A percentile compares a stretch with the other conserved stretches of the same genome.
These are phyloP conservation scores for Inga laurina DNA, from an alignment of 306 rosid genomes.

Conservation along the genomic window DNA sequence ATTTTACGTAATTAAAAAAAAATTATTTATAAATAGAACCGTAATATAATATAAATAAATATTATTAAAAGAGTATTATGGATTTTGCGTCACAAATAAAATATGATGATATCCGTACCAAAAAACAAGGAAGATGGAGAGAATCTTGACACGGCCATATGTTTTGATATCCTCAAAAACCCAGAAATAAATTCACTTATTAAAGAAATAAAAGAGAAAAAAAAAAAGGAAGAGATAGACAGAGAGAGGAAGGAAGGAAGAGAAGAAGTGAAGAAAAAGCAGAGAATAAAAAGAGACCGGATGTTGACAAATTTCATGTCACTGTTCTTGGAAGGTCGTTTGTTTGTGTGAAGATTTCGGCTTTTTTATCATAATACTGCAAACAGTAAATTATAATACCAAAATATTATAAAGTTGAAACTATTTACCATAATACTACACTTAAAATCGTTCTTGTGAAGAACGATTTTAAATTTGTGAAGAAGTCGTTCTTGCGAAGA, in stretches of 20 bases:
- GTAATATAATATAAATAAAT: neutral
- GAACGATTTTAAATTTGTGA: too few relatives aligned
- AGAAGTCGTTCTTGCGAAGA: too few relatives aligned
- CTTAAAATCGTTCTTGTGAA: too few relatives aligned
- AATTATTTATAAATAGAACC: too few relatives aligned
- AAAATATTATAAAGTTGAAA: too few relatives aligned
- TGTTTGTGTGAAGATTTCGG: slow-evolving; percentile 93
- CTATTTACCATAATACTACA: too few relatives aligned
- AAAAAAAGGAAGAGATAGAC: neutral
- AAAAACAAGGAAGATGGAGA: slow-evolving; percentile 72
- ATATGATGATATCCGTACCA: slow-evolving; percentile 42
- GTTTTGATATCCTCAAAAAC: slow-evolving; percentile 53
- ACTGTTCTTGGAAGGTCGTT: slow-evolving; percentile 99
- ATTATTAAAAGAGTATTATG: neutral
- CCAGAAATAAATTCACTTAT: slow-evolving; percentile 35
- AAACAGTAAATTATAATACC: too few relatives aligned
- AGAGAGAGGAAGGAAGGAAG: slow-evolving; percentile 14
- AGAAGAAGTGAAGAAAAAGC: slow-evolving; percentile 81
- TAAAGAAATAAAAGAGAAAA: slow-evolving; percentile 6
- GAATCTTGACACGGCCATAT: slow-evolving; percentile 77
- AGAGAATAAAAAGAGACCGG: slow-evolving; percentile 99
- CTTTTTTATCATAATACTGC: too few relatives aligned
- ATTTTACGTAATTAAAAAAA: too few relatives aligned
- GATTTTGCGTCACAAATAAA: slow-evolving; percentile 2
- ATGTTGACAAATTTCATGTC: slow-evolving; percentile 99